Percentiles rank a stretch among this genome's conserved stretches.
These are phyloP conservation scores for Suhomyces anneliseae DNA, from an alignment of 1,139 yeast species.

Conservation along the genomic window DNA sequence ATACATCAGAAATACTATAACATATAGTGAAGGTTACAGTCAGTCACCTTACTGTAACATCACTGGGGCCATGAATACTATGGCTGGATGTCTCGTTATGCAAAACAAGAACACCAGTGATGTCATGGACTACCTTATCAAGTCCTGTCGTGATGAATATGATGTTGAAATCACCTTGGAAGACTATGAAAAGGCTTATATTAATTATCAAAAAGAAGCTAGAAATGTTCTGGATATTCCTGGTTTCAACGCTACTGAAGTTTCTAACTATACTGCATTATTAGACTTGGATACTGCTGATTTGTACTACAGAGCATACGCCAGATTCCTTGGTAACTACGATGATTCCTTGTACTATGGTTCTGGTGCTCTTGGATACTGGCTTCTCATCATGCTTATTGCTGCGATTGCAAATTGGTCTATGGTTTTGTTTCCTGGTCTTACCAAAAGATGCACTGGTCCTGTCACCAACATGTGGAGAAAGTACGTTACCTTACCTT, in stretches of 20 bases:
- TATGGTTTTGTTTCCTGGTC: conserved; percentile 26
- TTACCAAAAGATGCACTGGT: conserved; percentile 23
- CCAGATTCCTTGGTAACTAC: conserved; percentile 34
- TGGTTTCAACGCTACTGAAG: conserved; percentile 22
- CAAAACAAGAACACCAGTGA: conserved; percentile 3
- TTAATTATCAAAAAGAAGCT: conserved; percentile 20
- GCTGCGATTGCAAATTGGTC: conserved; percentile 45
- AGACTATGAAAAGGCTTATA: conserved; percentile 19
- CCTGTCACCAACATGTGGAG: conserved; percentile 27
- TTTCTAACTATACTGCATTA: conserved; percentile 24
- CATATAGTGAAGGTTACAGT: conserved; percentile 24
- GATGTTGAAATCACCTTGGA: conserved; percentile 16
- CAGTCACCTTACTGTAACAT: conserved; percentile 15
- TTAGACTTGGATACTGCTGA: conserved; percentile 15
- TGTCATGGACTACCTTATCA: background rate
- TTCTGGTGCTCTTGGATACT: conserved; percentile 47
- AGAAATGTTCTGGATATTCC: conserved; percentile 19
- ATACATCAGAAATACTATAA: conserved; percentile 17
- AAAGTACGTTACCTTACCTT: conserved; percentile 33
- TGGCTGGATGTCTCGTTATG: conserved; percentile 15
- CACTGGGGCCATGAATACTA: conserved; percentile 15
- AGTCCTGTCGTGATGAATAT: conserved; percentile 14
- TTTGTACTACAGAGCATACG: conserved; percentile 23
- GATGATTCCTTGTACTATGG: conserved; percentile 47
- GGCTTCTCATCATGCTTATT: conserved; percentile 46